phyloP scores from a whole-genome alignment of 2,329 filamentous ascomycete genomes.

The Exophiala calicioides region DNA sequence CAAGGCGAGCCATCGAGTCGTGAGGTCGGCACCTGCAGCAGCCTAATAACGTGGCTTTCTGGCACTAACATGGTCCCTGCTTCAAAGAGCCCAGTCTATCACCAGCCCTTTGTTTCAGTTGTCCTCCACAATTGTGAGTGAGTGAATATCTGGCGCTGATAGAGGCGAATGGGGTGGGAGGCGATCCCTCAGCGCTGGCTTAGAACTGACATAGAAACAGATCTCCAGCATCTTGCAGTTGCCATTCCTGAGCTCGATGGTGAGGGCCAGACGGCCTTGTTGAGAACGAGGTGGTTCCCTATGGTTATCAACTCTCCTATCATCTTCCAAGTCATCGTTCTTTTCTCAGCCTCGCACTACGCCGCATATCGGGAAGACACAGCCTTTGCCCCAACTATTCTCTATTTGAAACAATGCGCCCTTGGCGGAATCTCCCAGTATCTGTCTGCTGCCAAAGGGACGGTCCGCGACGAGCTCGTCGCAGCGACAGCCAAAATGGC shows the following conservation, averaged over 20 bases:
- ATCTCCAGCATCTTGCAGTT: slow-evolving; percentile 42
- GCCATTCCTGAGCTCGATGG: slow-evolving; percentile 47
- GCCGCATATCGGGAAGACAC: slow-evolving; percentile 32
- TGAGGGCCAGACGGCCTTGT: slow-evolving; percentile 35
- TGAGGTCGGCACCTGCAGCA: not conserved
- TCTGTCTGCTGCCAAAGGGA: not conserved
- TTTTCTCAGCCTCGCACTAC: slow-evolving; percentile 46
- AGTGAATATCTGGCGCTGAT: not conserved
- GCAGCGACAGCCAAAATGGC: slow-evolving; percentile 55
- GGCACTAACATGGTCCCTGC: slow-evolving; percentile 14
- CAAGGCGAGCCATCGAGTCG: not conserved
- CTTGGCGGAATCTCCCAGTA: slow-evolving; percentile 31
- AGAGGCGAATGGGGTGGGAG: too few species aligned
- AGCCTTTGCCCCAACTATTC: slow-evolving; percentile 35
- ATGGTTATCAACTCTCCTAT: slow-evolving; percentile 44
- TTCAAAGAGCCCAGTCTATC: slow-evolving; percentile 12
- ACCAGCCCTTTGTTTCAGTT: slow-evolving; percentile 14
- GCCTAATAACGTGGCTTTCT: slow-evolving; percentile 3
- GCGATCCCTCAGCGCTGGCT: too few species aligned
- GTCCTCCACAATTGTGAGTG: slow-evolving; percentile 15
- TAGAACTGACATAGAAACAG: slow-evolving; percentile 26
- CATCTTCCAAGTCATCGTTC: slow-evolving; percentile 44
- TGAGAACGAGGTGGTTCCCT: slow-evolving; percentile 45
- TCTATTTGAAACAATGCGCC: slow-evolving; percentile 48
- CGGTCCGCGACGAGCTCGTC: slow-evolving; percentile 42